Evolutionary conservation across 495 filamentous ascomycete species (phyloP).

Genomic region (Apiosordaria backusii): DNA sequence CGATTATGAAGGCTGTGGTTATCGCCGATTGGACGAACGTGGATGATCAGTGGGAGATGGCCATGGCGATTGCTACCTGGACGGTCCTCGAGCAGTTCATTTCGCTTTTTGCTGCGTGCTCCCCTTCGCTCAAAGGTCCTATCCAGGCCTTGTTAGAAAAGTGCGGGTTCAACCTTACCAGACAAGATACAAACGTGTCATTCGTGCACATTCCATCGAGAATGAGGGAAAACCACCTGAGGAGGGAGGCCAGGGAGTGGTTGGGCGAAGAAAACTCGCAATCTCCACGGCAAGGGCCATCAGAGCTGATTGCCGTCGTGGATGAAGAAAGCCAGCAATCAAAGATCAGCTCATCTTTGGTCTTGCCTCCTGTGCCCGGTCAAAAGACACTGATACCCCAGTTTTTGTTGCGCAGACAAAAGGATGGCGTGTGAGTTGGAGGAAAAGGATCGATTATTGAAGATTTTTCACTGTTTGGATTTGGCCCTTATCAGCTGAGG

Average conservation of each 20-base stretch:
- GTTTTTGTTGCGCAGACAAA: not conserved
- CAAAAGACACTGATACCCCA: not conserved
- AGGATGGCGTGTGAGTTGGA: not conserved
- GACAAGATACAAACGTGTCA: slow-evolving; percentile 13
- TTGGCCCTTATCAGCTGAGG: not conserved
- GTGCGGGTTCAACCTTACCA: slow-evolving; percentile 15
- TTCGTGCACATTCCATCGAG: slow-evolving; percentile 13
- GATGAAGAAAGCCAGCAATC: not conserved
- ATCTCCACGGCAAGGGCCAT: not conserved
- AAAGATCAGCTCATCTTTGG: not conserved
- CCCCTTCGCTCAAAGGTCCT: slow-evolving; percentile 23
- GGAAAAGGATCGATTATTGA: not conserved
- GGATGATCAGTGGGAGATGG: slow-evolving; percentile 14
- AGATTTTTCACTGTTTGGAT: too few species aligned
- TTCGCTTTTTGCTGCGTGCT: slow-evolving; percentile 22
- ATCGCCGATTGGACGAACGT: slow-evolving; percentile 4
- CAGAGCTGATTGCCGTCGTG: not conserved
- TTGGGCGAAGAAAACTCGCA: not conserved
- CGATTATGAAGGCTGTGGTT: slow-evolving; percentile 20
- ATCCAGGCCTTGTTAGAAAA: slow-evolving; percentile 17
- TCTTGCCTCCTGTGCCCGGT: not conserved
- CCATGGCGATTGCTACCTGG: slow-evolving; percentile 21
- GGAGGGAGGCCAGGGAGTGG: slow-evolving; percentile 8
- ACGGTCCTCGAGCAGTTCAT: slow-evolving; percentile 24
- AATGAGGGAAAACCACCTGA: not conserved